Conservation (phyloP, 2,329 filamentous ascomycete genomes). For the Microdochium bolleyi region DNA sequence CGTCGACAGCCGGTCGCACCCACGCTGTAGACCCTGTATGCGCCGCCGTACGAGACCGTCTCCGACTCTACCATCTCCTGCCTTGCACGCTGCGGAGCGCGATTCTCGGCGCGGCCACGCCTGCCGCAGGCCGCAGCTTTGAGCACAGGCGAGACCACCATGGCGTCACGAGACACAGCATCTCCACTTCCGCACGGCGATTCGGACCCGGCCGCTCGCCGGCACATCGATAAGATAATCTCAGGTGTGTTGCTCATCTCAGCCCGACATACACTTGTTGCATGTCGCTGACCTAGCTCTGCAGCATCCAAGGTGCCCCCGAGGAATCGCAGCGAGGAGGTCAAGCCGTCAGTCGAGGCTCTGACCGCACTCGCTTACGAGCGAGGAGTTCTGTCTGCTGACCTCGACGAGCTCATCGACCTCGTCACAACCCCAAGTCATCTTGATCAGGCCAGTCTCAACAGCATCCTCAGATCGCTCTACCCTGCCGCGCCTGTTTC, state of each 20-base stretch:
- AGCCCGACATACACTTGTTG: too few relatives aligned
- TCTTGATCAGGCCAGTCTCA: slow-evolving; percentile 69
- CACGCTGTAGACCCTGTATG: too few relatives aligned
- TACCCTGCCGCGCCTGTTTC: slow-evolving; percentile 65
- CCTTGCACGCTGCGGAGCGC: too few relatives aligned
- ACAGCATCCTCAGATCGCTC: slow-evolving; percentile 61
- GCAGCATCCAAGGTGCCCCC: slow-evolving; percentile 52
- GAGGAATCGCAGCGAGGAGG: slow-evolving; percentile 55
- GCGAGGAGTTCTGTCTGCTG: slow-evolving; percentile 53
- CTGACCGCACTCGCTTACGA: slow-evolving; percentile 58
- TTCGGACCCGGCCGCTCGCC: neutral
- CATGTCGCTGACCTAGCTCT: slow-evolving; percentile 4
- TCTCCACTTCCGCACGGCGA: neutral
- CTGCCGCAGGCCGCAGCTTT: too few relatives aligned
- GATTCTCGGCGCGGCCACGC: too few relatives aligned
- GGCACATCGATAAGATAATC: slow-evolving; percentile 6
- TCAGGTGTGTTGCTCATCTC: slow-evolving; percentile 15
- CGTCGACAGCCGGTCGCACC: too few relatives aligned
- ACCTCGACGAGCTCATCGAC: slow-evolving; percentile 56
- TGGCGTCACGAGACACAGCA: neutral
- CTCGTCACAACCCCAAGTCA: slow-evolving; percentile 58
- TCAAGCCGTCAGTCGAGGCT: slow-evolving; percentile 56
- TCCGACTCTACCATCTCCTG: too few relatives aligned
- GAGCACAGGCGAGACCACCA: too few relatives aligned
- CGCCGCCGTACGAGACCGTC: too few relatives aligned